A percentile compares a stretch with the other conserved stretches of the same genome.
These are phyloP conservation scores for Phlyctochytrium arcticum DNA, from an alignment of 192 early-diverging fungal species.

Conservation along the genomic window DNA sequence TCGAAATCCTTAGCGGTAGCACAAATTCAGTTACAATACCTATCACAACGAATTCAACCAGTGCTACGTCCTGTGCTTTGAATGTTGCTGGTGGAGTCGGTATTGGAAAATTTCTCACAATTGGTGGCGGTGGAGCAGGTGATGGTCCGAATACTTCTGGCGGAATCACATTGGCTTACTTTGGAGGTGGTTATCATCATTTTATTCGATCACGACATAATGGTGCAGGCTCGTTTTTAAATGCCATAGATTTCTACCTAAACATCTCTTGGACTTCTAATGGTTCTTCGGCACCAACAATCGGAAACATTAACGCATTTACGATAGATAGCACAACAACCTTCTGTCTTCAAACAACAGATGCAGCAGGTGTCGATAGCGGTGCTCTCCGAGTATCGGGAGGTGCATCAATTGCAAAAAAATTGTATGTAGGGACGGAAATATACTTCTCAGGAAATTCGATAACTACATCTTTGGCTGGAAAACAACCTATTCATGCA, in stretches of 20 bases:
- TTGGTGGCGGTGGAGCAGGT: not conserved
- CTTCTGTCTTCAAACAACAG: not conserved
- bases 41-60: too few species aligned
- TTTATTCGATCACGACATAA: not conserved
- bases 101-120: not conserved
- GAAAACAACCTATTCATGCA: too few species aligned
- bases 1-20: too few species aligned
- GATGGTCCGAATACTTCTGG: not conserved
- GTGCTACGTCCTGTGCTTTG: not conserved
- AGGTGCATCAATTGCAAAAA: not conserved
- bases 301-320: not conserved
- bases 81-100: not conserved
- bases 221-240: too few species aligned
- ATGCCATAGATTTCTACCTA: not conserved
- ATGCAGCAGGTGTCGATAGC: not conserved
- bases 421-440: not conserved
- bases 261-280: not conserved
- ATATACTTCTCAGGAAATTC: not conserved
- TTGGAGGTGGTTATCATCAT: not conserved
- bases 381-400: not conserved
- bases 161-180: not conserved
- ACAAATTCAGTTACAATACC: too few species aligned
- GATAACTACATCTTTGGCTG: not conserved
- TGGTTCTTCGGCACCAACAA: not conserved
- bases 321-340: not conserved